A percentile compares a stretch with the other conserved stretches of the same genome.
Conservation (phyloP, 2,329 filamentous ascomycete species). For the Xylaria sp. region DNA sequence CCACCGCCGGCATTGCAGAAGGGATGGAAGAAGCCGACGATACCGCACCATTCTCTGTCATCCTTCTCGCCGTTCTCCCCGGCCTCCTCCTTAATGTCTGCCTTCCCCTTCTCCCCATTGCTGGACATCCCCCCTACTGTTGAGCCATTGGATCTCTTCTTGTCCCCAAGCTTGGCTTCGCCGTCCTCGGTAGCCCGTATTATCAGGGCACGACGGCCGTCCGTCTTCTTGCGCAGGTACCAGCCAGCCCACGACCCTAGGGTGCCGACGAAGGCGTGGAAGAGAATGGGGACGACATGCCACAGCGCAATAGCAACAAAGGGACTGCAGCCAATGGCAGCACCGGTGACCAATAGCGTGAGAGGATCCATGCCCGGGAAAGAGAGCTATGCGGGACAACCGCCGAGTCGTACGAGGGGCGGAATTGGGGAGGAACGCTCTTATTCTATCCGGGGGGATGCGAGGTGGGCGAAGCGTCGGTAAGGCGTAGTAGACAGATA, state of each 20-base stretch:
- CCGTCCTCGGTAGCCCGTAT: constrained; percentile 62
- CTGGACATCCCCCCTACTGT: constrained; percentile 54
- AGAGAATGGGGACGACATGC: constrained; percentile 49
- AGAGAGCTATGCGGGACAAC: constrained; percentile 1
- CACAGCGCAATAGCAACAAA: constrained; percentile 46
- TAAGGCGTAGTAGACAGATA: background rate
- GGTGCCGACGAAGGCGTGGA: constrained; percentile 53
- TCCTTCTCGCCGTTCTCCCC: constrained; percentile 46
- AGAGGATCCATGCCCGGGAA: constrained; percentile 45
- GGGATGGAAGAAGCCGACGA: constrained; percentile 96
- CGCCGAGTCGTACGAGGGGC: constrained; percentile 5
- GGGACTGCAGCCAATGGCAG: constrained; percentile 47
- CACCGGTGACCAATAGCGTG: constrained; percentile 42
- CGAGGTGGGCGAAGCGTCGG: background rate
- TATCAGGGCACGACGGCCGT: constrained; percentile 69
- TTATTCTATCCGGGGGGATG: background rate
- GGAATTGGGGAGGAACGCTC: background rate
- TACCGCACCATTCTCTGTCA: constrained; percentile 78
- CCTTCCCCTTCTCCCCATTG: constrained; percentile 77
- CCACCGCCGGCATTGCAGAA: constrained; percentile 98
- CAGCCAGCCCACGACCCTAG: constrained; percentile 65
- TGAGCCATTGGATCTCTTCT: constrained; percentile 36
- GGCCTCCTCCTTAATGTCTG: constrained; percentile 49
- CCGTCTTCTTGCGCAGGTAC: constrained; percentile 71
- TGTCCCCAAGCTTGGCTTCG: constrained; percentile 50